A percentile compares a stretch with the other conserved stretches of the same genome.
phyloP scores from a whole-genome alignment of 106 monocot genomes.

The Cymbidium sinense region DNA sequence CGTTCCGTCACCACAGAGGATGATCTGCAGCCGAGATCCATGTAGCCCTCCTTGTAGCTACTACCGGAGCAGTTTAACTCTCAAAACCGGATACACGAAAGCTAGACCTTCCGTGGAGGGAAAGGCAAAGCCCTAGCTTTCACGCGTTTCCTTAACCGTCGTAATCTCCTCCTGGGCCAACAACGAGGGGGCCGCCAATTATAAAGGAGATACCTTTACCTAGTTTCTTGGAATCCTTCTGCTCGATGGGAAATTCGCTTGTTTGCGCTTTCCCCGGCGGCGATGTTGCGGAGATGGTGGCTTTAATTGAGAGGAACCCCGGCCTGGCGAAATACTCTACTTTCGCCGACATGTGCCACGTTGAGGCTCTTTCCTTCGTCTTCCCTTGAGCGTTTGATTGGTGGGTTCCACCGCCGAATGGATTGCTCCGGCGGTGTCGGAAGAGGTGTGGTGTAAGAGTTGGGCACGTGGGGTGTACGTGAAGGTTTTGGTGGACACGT shows the following conservation, averaged over 20 bases:
- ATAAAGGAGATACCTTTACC: not conserved
- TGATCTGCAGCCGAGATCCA: not conserved
- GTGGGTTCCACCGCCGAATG: no score
- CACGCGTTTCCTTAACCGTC: not conserved
- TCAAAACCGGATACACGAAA: not conserved
- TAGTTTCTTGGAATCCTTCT: not conserved
- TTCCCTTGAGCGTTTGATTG: not conserved
- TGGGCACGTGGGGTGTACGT: no score
- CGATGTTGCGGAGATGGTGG: conserved; percentile 41
- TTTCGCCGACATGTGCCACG: conserved; percentile 69
- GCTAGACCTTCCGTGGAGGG: not conserved
- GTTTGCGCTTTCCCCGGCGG: conserved; percentile 53
- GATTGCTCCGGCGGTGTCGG: no score
- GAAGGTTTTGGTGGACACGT: no score
- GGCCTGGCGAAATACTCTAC: conserved; percentile 33
- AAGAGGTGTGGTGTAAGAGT: no score
- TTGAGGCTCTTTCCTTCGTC: conserved; percentile 31
- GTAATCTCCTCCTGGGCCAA: not conserved
- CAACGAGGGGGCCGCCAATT: not conserved
- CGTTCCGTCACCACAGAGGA: not conserved
- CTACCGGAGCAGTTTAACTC: not conserved
- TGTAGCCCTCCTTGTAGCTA: not conserved
- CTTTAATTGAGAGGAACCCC: not conserved
- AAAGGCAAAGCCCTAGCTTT: not conserved
- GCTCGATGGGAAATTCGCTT: conserved; percentile 71